Conservation (phyloP, 176 grass and related monocot genomes). For the Eleusine indica region DNA sequence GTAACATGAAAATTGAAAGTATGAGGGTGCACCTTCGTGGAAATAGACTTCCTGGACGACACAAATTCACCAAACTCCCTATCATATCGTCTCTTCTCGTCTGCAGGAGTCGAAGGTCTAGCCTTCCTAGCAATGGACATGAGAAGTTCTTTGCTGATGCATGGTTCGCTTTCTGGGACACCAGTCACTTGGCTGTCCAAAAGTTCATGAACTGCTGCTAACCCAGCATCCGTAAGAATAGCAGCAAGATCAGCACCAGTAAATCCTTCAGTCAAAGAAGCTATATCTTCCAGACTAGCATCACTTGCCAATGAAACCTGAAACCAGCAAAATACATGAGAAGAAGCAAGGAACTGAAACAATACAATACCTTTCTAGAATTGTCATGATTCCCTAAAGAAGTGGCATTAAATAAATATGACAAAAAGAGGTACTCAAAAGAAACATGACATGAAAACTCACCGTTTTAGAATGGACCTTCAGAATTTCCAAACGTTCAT, state of each 20-base stretch:
- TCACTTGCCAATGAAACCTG: conserved; percentile 81
- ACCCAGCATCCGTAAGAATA: conserved; percentile 74
- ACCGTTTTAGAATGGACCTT: conserved; percentile 82
- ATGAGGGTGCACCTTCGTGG: conserved; percentile 57
- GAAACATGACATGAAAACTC: conserved; percentile 34
- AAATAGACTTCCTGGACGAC: conserved; percentile 78
- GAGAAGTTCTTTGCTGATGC: conserved; percentile 77
- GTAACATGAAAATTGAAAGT: neutral
- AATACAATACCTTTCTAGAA: conserved; percentile 16
- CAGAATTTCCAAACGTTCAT: conserved; percentile 87
- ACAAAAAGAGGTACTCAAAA: neutral
- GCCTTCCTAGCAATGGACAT: conserved; percentile 78
- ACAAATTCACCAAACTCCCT: conserved; percentile 83
- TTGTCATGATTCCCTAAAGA: neutral
- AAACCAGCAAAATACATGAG: conserved; percentile 34
- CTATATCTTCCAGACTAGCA: conserved; percentile 66
- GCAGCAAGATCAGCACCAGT: conserved; percentile 88
- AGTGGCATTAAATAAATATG: neutral
- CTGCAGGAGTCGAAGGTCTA: conserved; percentile 72
- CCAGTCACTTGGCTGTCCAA: conserved; percentile 61
- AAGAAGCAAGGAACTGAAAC: conserved; percentile 1
- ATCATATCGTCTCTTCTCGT: conserved; percentile 60
- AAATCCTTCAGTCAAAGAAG: conserved; percentile 89
- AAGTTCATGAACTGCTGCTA: conserved; percentile 83
- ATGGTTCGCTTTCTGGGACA: conserved; percentile 46